Conservation (phyloP, 306 rosid species). For the Aeschynomene evenia region DNA sequence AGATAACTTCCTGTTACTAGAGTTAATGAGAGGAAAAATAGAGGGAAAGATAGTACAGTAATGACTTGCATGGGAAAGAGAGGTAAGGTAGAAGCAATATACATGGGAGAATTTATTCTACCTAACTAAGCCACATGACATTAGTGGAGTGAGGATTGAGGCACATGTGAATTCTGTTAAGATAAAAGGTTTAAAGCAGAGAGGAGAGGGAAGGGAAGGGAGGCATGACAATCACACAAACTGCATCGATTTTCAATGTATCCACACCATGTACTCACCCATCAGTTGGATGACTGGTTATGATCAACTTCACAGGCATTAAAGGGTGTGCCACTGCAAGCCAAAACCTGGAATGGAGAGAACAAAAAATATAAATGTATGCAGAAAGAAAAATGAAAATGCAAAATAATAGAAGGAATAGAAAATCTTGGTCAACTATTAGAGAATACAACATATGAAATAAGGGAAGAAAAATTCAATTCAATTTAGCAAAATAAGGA, state of each 20-base stretch:
- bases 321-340: slow-evolving; percentile 63
- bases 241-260: slow-evolving; percentile 10
- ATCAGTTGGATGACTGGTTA: slow-evolving; percentile 58
- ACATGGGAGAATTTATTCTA: no score
- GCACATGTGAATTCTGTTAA: no score
- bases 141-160: no score
- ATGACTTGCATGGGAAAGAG: no score
- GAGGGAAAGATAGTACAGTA: no score
- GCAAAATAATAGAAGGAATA: slow-evolving; percentile 2
- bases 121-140: no score
- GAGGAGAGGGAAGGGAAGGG: no score
- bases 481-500: background rate
- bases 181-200: no score
- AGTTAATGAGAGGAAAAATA: no score
- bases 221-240: slow-evolving; percentile 3
- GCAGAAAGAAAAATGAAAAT: slow-evolving; percentile 8
- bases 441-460: slow-evolving; percentile 8
- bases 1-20: no score
- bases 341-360: slow-evolving; percentile 67
- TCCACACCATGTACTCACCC: slow-evolving; percentile 60
- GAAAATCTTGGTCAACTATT: background rate
- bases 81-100: no score
- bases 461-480: background rate
- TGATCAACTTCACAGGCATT: slow-evolving; percentile 66
- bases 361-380: slow-evolving; percentile 14